Evolutionary conservation across 2,329 filamentous ascomycete species (phyloP).

Genomic region (Colletotrichum endophyticum): DNA sequence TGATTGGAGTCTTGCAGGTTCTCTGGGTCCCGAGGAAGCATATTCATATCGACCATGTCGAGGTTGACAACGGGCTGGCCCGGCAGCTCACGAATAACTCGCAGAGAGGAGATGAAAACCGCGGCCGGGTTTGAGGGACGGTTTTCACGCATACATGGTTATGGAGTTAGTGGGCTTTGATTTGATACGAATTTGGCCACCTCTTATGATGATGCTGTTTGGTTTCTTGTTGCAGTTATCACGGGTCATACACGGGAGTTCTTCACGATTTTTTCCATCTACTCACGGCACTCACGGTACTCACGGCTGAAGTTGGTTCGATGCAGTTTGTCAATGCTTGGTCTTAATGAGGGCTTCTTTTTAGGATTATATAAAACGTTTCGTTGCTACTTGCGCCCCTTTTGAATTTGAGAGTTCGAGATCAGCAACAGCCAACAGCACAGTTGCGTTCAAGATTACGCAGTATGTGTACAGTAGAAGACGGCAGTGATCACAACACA

Average conservation of each 20-base stretch:
- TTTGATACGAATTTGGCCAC: not conserved
- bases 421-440: not conserved
- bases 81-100: constrained; percentile 4
- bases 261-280: not conserved
- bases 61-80: constrained; percentile 11
- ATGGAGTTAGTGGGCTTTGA: not conserved
- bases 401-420: not conserved
- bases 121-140: not conserved
- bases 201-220: not conserved
- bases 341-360: not conserved
- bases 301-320: not conserved
- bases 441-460: not conserved
- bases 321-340: not conserved
- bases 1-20: constrained; percentile 15
- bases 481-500: not conserved
- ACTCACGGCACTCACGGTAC: not conserved
- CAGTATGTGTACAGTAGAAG: fast-evolving
- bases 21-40: constrained; percentile 18
- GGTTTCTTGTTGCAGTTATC: not conserved
- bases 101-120: constrained; percentile 1
- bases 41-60: constrained; percentile 26
- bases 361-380: not conserved
- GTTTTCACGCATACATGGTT: not conserved
- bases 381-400: not conserved
- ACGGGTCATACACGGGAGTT: not conserved